Percentiles rank a stretch among this genome's conserved stretches.
Evolutionary conservation across 2,329 filamentous ascomycete species (phyloP).

Genomic region (Gyromitra esculenta): DNA sequence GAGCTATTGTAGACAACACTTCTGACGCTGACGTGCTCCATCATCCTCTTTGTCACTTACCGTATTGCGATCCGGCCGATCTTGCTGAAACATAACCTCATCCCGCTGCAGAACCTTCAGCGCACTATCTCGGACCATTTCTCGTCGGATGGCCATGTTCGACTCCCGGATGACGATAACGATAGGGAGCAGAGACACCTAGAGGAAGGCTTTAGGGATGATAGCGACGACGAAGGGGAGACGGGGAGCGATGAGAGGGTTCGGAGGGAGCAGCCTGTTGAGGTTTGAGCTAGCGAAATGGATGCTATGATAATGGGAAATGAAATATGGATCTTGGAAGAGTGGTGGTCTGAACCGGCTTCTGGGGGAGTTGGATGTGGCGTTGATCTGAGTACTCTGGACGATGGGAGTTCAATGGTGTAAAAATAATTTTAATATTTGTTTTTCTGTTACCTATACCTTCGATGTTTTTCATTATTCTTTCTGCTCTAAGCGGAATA

Average conservation of each 20-base stretch:
- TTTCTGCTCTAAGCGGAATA: background rate
- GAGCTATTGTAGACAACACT: slow-evolving; percentile 43
- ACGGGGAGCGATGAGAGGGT: slow-evolving; percentile 36
- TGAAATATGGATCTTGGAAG: background rate
- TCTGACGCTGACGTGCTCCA: slow-evolving; percentile 52
- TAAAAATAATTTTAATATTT: slow-evolving; percentile 27
- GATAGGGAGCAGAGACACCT: slow-evolving; percentile 60
- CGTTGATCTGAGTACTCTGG: slow-evolving; percentile 1
- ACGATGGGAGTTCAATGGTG: slow-evolving; percentile 21
- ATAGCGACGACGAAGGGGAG: slow-evolving; percentile 72
- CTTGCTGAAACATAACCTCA: slow-evolving; percentile 62
- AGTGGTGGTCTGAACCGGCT: background rate
- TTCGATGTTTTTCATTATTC: slow-evolving; percentile 15
- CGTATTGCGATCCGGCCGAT: slow-evolving; percentile 54
- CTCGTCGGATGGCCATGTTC: slow-evolving; percentile 38
- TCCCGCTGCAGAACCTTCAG: slow-evolving; percentile 52
- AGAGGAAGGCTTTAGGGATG: slow-evolving; percentile 78
- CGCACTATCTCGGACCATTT: slow-evolving; percentile 56
- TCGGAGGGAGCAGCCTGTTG: slow-evolving; percentile 29
- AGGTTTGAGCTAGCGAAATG: background rate
- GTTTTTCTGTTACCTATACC: slow-evolving; percentile 17
- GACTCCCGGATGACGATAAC: slow-evolving; percentile 40
- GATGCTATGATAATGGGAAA: background rate
- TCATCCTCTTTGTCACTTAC: slow-evolving; percentile 52
- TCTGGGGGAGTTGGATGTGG: background rate